These are phyloP conservation scores for Sindora glabra DNA, from an alignment of 306 rosid species.

Conservation along the genomic window DNA sequence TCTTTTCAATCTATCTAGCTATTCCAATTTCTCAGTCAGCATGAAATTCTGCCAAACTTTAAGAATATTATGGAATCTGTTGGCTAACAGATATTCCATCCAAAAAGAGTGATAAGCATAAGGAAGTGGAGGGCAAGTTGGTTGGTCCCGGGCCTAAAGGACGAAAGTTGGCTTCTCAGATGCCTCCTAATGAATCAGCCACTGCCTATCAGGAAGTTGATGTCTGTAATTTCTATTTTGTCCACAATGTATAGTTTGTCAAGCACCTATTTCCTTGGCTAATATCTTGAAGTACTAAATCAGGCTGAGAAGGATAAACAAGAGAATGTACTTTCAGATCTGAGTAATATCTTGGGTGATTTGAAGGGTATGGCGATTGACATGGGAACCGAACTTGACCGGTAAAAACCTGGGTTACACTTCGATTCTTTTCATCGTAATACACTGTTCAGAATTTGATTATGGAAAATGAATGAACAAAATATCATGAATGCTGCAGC, in stretches of 20 bases:
- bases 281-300: not conserved
- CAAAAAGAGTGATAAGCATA: conserved; percentile 20
- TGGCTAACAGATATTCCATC: conserved; percentile 41
- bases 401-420: conserved; percentile 22
- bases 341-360: conserved; percentile 86
- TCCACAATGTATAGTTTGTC: not conserved
- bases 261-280: not conserved
- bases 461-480: too few species aligned
- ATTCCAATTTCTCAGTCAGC: not conserved
- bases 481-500: not conserved
- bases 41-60: not conserved
- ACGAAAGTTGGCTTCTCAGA: conserved; percentile 34
- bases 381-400: conserved; percentile 86
- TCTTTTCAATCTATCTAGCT: not conserved
- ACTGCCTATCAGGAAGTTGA: conserved; percentile 59
- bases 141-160: conserved; percentile 58
- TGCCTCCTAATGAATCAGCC: conserved; percentile 52
- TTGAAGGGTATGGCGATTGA: conserved; percentile 81
- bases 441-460: too few species aligned
- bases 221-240: conserved; percentile 25
- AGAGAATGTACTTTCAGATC: conserved; percentile 74
- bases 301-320: conserved; percentile 79
- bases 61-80: not conserved
- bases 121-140: conserved; percentile 54
- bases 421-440: not conserved